Evolutionary conservation across 2,329 filamentous ascomycete genomes (phyloP).

Genomic region (Colletotrichum viniferum): DNA sequence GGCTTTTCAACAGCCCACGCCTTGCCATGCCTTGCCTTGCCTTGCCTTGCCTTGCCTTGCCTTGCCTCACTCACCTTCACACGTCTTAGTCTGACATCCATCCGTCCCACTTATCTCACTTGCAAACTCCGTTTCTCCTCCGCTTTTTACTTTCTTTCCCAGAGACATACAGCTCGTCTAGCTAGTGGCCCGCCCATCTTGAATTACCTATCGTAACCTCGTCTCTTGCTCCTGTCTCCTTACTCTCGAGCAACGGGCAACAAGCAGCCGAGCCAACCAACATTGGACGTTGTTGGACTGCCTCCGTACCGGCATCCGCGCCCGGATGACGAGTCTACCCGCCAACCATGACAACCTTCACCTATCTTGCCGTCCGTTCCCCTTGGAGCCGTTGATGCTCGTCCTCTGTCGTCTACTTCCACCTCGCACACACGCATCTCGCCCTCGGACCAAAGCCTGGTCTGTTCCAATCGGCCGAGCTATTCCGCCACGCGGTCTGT

Average conservation of each 20-base stretch:
- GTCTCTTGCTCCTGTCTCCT: background rate
- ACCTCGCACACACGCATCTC: background rate
- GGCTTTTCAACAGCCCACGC: background rate
- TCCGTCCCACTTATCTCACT: background rate
- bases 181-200: background rate
- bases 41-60: background rate
- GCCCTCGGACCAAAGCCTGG: slow-evolving; percentile 5
- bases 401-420: background rate
- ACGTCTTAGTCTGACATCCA: background rate
- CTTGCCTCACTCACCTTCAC: background rate
- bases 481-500: background rate
- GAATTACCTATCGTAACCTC: background rate
- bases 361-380: slow-evolving; percentile 1
- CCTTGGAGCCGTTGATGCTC: background rate
- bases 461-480: slow-evolving; percentile 11
- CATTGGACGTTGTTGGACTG: background rate
- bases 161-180: background rate
- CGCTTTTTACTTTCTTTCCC: background rate
- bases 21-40: background rate
- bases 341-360: background rate
- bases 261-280: background rate
- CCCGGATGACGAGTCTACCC: background rate
- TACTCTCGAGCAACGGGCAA: background rate
- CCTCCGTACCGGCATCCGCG: background rate
- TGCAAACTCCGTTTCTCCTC: background rate